Percentiles rank a stretch among this genome's conserved stretches.
Evolutionary conservation across 768 basidiomycete genomes (phyloP).

Genomic region (Amanita inopinata): DNA sequence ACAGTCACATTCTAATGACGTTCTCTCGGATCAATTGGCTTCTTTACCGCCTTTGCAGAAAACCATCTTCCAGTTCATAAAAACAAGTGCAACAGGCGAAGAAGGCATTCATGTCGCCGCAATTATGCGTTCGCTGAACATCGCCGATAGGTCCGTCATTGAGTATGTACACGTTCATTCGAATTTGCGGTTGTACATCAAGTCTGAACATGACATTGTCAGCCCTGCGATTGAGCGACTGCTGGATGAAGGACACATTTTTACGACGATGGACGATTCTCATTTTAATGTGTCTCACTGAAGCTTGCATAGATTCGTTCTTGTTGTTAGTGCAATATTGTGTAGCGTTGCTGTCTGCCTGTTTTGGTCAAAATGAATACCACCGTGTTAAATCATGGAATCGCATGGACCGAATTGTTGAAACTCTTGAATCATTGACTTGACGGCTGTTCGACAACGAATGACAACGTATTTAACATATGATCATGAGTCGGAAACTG

Average conservation of each 20-base stretch:
- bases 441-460: not conserved
- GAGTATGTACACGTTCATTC: constrained; percentile 33
- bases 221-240: constrained; percentile 70
- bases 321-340: not conserved
- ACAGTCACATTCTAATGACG: constrained; percentile 16
- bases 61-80: constrained; percentile 58
- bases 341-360: constrained; percentile 3
- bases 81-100: constrained; percentile 30
- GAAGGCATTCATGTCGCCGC: constrained; percentile 71
- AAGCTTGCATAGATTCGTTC: constrained; percentile 7
- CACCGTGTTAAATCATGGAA: constrained; percentile 1
- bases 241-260: constrained; percentile 74
- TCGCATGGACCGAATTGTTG: not conserved
- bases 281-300: constrained; percentile 24
- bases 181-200: not conserved
- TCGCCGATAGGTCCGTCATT: constrained; percentile 41
- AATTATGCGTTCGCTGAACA: constrained; percentile 57
- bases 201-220: not conserved
- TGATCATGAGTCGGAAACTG: too few species aligned
- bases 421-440: not conserved
- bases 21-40: constrained; percentile 34
- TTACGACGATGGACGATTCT: constrained; percentile 30
- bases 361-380: constrained; percentile 6
- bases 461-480: too few species aligned
- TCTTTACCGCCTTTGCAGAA: constrained; percentile 52